Conservation (phyloP, 1,284 basidiomycete species). For the Wallemia hederae region DNA sequence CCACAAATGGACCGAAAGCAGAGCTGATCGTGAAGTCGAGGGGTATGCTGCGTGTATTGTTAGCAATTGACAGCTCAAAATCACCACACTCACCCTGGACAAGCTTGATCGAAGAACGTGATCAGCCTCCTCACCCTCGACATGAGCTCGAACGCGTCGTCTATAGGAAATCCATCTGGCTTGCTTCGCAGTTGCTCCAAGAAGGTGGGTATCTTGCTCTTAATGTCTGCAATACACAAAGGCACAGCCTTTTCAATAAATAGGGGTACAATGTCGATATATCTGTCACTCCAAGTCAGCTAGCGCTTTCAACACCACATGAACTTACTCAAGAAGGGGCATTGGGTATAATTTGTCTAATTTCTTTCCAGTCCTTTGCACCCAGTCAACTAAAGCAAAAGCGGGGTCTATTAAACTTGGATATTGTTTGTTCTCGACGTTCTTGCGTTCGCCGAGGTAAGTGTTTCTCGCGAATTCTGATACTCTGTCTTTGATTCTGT, state of each 20-base stretch:
- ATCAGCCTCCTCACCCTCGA: constrained; percentile 1
- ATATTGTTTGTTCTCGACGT: constrained; percentile 28
- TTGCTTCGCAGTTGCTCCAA: constrained; percentile 47
- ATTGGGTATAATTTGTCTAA: constrained; percentile 61
- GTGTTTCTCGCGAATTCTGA: constrained; percentile 34
- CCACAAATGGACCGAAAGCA: constrained; percentile 69
- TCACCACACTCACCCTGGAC: constrained; percentile 28
- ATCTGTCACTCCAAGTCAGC: background rate
- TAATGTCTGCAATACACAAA: constrained; percentile 42
- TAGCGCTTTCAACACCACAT: background rate
- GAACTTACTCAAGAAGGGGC: constrained; percentile 40
- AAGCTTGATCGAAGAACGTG: constrained; percentile 12
- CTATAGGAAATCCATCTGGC: constrained; percentile 41
- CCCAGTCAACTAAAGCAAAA: constrained; percentile 53
- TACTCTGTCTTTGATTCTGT: constrained; percentile 40
- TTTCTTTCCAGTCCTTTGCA: constrained; percentile 55
- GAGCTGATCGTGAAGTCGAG: background rate
- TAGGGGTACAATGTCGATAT: constrained; percentile 45
- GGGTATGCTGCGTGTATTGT: background rate
- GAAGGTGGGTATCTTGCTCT: constrained; percentile 33
- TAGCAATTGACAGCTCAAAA: background rate
- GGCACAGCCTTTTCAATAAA: constrained; percentile 44
- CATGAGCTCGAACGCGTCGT: constrained; percentile 58
- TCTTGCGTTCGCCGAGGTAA: constrained; percentile 37
- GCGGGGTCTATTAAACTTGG: constrained; percentile 50